These are phyloP conservation scores for Nicotiana tomentosiformis DNA, from an alignment of 257 asterid species.

Conservation along the genomic window DNA sequence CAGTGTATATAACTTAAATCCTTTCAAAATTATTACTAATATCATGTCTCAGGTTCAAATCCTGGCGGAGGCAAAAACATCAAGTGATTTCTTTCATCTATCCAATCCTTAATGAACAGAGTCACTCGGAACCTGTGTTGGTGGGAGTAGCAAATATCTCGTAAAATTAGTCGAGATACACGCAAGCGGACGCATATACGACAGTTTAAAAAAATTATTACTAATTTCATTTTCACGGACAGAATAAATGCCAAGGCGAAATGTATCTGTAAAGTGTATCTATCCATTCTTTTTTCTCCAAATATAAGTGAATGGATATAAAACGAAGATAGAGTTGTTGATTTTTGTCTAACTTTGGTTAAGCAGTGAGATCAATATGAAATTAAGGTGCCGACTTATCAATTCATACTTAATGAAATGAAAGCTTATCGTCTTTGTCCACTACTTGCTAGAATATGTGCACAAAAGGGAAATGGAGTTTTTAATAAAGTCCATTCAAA, in stretches of 20 bases:
- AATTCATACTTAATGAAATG: background rate
- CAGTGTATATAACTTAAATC: background rate
- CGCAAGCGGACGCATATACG: too few species aligned
- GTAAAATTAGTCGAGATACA: too few species aligned
- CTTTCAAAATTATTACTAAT: background rate
- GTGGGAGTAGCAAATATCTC: too few species aligned
- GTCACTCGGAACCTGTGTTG: too few species aligned
- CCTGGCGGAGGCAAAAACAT: too few species aligned
- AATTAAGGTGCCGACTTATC: background rate
- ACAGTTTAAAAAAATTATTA: background rate
- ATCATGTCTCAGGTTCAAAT: background rate
- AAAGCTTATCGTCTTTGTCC: background rate
- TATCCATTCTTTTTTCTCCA: constrained; percentile 13
- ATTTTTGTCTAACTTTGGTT: constrained; percentile 30
- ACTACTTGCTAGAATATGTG: background rate
- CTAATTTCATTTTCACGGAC: constrained; percentile 7
- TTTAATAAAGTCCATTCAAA: background rate
- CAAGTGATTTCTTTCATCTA: too few species aligned
- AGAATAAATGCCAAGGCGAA: background rate
- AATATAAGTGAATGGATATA: constrained; percentile 18
- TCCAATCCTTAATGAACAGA: too few species aligned
- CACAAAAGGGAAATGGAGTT: background rate
- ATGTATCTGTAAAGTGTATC: constrained; percentile 3
- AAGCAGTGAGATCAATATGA: constrained; percentile 26
- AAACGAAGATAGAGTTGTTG: constrained; percentile 18